Evolutionary conservation across 257 asterid species (phyloP), one percentile per base, ranked within the genome.

Genomic region (Cordia subcordata): DNA sequence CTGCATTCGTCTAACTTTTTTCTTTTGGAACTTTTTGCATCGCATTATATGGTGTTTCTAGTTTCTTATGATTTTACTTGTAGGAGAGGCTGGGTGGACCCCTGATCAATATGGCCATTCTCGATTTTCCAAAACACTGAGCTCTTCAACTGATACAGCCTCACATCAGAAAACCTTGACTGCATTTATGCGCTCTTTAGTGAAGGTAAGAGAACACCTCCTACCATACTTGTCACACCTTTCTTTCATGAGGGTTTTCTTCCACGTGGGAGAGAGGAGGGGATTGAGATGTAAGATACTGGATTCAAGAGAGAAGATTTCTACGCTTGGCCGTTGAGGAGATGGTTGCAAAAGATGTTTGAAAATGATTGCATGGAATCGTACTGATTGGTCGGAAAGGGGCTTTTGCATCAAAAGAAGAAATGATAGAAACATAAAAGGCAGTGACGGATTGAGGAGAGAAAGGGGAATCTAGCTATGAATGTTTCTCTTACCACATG

Each of bases 11-110:
- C 58, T 47, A 40, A 23, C 55, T 53, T 38, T 61, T 69, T 19
- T 22, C 35, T 55, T 27, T 66, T 21, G 55, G 59, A 22, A 53
- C 65, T 68, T 64, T 61, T 49, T 58, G 23, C 14, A 40, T 9
- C 45, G 61, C 16, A n/a, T n/a, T n/a, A n/a, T n/a, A n/a, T n/a
- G n/a, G n/a, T n/a, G n/a, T n/a, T n/a, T n/a, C n/a, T n/a, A n/a
- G n/a, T n/a, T n/a, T n/a, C n/a, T n/a, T 55, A 37, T 49, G 16
- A 52, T 52, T 22, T 4, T 49, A 62, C 75, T 59, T 61, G 72
- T 65, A 88, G 99, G 85, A 60, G 96, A 88, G 73, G 99, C 99
- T 53, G 99, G 99, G 51, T 92, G 95, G 96, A 89, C 89, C 55
- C 81, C 94, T 61, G 99, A 92, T 71, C 96, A 92, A 66, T 92